Percentiles rank a stretch among this genome's conserved stretches.
Evolutionary conservation across 495 filamentous ascomycete species (phyloP).

Genomic region (Tuber aestivum): DNA sequence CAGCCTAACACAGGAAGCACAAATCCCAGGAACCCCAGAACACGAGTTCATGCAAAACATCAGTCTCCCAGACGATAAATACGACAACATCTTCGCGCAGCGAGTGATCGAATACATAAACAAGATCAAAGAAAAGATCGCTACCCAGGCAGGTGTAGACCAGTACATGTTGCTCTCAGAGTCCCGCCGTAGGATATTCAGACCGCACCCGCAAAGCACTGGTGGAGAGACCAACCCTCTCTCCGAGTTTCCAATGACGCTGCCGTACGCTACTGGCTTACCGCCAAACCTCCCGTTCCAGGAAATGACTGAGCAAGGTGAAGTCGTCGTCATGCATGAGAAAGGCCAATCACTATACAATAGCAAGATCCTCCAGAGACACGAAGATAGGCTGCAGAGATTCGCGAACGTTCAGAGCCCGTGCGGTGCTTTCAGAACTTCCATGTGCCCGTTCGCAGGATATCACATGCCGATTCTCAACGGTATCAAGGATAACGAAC

Average conservation of each 20-base stretch:
- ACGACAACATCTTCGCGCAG: background rate
- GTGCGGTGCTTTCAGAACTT: background rate
- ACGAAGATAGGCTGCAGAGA: background rate
- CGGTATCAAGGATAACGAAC: background rate
- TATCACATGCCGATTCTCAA: background rate
- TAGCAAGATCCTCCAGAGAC: background rate
- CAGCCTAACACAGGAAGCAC: background rate
- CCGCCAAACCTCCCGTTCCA: background rate
- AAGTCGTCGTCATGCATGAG: slow-evolving; percentile 7
- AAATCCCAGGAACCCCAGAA: slow-evolving; percentile 9
- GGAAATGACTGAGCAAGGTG: slow-evolving; percentile 9
- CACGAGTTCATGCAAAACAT: slow-evolving; percentile 13
- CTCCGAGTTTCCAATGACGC: slow-evolving; percentile 10
- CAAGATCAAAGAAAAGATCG: slow-evolving; percentile 2
- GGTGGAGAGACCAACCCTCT: slow-evolving; percentile 1
- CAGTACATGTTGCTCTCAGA: slow-evolving; percentile 19
- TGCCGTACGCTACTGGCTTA: slow-evolving; percentile 9
- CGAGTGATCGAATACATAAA: slow-evolving; percentile 6
- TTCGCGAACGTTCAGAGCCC: background rate
- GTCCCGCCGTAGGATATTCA: slow-evolving; percentile 10
- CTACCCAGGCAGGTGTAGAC: slow-evolving; percentile 4
- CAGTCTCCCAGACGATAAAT: background rate
- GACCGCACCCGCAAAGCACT: slow-evolving; percentile 1
- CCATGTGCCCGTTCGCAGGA: background rate
- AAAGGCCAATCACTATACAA: background rate